Base-by-base conservation (phyloP, 495 filamentous ascomycete species). In the Aspergillus nidulans region DNA sequence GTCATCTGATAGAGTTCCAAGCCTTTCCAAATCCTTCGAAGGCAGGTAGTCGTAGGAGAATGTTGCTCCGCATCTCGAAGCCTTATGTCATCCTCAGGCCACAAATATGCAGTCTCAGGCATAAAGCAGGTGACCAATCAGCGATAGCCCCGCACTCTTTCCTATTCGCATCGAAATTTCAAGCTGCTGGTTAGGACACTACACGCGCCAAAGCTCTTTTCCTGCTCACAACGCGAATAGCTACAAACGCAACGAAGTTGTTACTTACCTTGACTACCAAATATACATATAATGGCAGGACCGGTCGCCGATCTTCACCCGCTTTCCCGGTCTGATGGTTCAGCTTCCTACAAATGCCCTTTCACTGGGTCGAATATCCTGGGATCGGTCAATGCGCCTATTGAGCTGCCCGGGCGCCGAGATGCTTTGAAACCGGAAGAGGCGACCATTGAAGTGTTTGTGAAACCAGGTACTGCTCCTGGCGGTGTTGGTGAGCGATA, bases 311-410 rank as follows among this genome's bases (percentile, higher is more conserved):
- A 67, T 6, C 63, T 77, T 42, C 65, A 71, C 7, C 77, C 81
- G 58, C 82, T 97, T 6, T 70, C 79, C 52, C 86, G 87, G 36
- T 78, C 91, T 25, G 91, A 97, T 68, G 94, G 94, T 47, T 97
- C 94, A 48, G 91, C 91, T 8, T 88, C 82, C 26, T 92, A 90
- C 66, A 83, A 85, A 15, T 78, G 74, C 40, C 73, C 69, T 8
- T 77, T 81, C 53, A 85, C 87, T 43, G 89, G 89, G 30, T 95
- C 88, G 69, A 85, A 84, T 47, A 80, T 97, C 57, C 81, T 94
- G 44, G 89, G 85, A 49, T 84, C 89, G 12, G 90, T 95, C 56
- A 96, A 92, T 67, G 94, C 90, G 0, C 94, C 94, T n/a, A 79
- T 97, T 59, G 92, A 97, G 70, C 90, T 92, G 18, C 73, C 73